phyloP scores from a whole-genome alignment of 2,329 filamentous ascomycete species.

The Podosphaera fusca region DNA sequence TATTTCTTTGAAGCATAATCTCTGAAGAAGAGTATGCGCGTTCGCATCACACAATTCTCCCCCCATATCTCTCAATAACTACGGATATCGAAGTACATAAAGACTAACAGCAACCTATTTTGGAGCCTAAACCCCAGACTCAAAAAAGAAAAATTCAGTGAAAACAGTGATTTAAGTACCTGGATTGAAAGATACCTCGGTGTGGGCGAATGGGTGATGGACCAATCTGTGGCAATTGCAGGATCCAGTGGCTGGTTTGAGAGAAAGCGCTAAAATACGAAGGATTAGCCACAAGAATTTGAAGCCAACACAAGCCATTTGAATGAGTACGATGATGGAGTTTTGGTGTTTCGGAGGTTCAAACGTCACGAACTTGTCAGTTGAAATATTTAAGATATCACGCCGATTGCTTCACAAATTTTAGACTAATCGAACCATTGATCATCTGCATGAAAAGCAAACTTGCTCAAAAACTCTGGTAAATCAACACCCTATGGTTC shows the following conservation, averaged over 20 bases:
- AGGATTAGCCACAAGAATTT: background rate
- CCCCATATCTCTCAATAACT: slow-evolving; percentile 13
- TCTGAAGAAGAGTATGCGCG: background rate
- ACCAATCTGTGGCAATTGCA: slow-evolving; percentile 82
- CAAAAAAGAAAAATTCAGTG: slow-evolving; percentile 63
- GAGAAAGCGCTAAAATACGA: slow-evolving; percentile 39
- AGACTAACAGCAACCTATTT: slow-evolving; percentile 23
- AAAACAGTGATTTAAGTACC: slow-evolving; percentile 60
- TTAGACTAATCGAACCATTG: too few species aligned
- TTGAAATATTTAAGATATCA: too few species aligned
- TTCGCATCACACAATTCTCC: background rate
- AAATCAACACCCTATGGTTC: too few species aligned
- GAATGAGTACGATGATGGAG: background rate
- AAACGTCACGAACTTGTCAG: background rate
- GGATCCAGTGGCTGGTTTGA: slow-evolving; percentile 80
- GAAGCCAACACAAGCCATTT: background rate
- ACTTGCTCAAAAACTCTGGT: too few species aligned
- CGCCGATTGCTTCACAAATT: too few species aligned
- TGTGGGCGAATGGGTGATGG: slow-evolving; percentile 94
- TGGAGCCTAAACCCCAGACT: slow-evolving; percentile 45
- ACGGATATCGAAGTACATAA: slow-evolving; percentile 5
- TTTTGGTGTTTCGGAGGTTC: background rate
- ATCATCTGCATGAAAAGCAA: too few species aligned
- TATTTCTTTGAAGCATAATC: slow-evolving; percentile 3
- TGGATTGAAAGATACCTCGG: slow-evolving; percentile 90